Percentiles rank a stretch among this genome's conserved stretches.
phyloP scores from a whole-genome alignment of 2,329 filamentous ascomycete species.

The Nothophaeocryptopus gaeumannii region DNA sequence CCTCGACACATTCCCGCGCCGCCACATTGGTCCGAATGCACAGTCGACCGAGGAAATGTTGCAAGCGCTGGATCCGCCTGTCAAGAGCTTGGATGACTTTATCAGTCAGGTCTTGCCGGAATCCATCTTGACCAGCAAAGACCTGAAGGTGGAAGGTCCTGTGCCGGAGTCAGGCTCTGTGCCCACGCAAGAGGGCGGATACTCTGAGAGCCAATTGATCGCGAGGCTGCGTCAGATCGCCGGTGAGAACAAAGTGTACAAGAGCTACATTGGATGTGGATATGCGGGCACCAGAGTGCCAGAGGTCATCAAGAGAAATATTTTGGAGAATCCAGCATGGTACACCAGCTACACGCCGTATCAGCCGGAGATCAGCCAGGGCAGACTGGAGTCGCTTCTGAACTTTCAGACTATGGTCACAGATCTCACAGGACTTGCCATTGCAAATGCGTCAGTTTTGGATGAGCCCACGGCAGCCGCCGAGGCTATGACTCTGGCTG shows the following conservation, averaged over 20 bases:
- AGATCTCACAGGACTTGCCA: conserved; percentile 80
- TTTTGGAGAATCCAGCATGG: conserved; percentile 91
- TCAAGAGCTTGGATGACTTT: conserved; percentile 73
- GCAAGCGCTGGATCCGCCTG: conserved; percentile 70
- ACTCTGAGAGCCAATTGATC: conserved; percentile 61
- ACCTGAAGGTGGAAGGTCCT: conserved; percentile 57
- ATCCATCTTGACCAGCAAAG: conserved; percentile 68
- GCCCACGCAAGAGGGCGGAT: conserved; percentile 40
- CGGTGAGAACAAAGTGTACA: conserved; percentile 59
- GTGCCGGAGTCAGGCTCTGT: conserved; percentile 41
- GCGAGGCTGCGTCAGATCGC: conserved; percentile 54
- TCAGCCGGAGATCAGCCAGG: conserved; percentile 95
- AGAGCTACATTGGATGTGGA: conserved; percentile 77
- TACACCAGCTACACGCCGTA: conserved; percentile 98
- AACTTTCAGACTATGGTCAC: conserved; percentile 95
- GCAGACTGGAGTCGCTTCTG: conserved; percentile 82
- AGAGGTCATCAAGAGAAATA: conserved; percentile 86
- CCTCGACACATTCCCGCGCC: conserved; percentile 68
- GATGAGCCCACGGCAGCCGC: conserved; percentile 91
- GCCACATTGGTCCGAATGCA: conserved; percentile 82
- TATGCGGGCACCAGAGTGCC: conserved; percentile 87
- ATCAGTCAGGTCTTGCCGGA: conserved; percentile 78
- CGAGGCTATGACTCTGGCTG: conserved; percentile 91
- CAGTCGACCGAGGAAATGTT: conserved; percentile 75
- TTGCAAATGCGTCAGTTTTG: conserved; percentile 85